Percentiles rank a stretch among this genome's conserved stretches.
Evolutionary conservation across 768 basidiomycete genomes (phyloP).

Genomic region (Candolleomyces efflorescens): DNA sequence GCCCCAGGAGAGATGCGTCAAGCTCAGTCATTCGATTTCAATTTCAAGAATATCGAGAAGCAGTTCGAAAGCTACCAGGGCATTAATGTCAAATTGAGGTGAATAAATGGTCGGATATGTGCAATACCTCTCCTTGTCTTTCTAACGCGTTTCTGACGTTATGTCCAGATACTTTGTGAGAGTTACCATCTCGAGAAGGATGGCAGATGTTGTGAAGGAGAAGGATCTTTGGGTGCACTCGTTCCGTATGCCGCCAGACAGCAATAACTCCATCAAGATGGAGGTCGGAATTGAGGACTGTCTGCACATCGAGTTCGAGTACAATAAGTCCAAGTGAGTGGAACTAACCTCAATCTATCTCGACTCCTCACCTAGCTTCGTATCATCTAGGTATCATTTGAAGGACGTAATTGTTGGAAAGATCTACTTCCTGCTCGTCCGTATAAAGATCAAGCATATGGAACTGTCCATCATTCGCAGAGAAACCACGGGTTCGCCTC

Average conservation of each 20-base stretch:
- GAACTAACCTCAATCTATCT: constrained; percentile 7
- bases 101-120: constrained; percentile 20
- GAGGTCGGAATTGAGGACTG: constrained; percentile 99
- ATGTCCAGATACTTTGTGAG: constrained; percentile 80
- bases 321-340: constrained; percentile 96
- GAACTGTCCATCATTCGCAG: constrained; percentile 96
- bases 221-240: constrained; percentile 97
- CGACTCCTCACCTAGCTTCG: not conserved
- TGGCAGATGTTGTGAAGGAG: constrained; percentile 93
- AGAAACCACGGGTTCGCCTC: constrained; percentile 94
- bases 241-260: constrained; percentile 97
- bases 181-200: constrained; percentile 83
- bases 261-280: constrained; percentile 99
- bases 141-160: constrained; percentile 6
- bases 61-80: constrained; percentile 98
- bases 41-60: constrained; percentile 99
- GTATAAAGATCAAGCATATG: constrained; percentile 99
- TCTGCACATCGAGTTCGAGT: constrained; percentile 98
- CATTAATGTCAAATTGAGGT: constrained; percentile 97
- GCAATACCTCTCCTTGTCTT: not conserved
- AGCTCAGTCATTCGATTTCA: constrained; percentile 94
- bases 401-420: constrained; percentile 99
- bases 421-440: constrained; percentile 97
- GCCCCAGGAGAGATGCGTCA: constrained; percentile 96
- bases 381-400: constrained; percentile 78